Evolutionary conservation across 2,329 filamentous ascomycete genomes (phyloP).

Genomic region (Aspergillus unguis): DNA sequence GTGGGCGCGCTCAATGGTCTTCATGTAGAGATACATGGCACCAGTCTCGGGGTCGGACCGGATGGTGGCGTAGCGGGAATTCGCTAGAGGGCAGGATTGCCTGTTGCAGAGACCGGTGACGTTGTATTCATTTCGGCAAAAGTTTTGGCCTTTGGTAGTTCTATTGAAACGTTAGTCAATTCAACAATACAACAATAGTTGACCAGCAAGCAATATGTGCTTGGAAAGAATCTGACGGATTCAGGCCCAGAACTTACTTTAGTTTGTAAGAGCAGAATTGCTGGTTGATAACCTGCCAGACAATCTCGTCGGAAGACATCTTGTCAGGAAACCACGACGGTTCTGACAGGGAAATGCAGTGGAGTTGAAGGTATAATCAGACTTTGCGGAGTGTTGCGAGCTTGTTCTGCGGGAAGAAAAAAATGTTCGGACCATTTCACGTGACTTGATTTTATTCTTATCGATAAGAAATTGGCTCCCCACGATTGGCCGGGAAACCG

Average conservation of each 20-base stretch:
- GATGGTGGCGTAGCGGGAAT: slow-evolving; percentile 88
- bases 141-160: slow-evolving; percentile 82
- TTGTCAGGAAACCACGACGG: slow-evolving; percentile 12
- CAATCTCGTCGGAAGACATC: slow-evolving; percentile 93
- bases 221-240: slow-evolving; percentile 1
- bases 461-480: neutral
- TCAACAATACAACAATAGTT: neutral
- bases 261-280: slow-evolving; percentile 94
- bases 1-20: slow-evolving; percentile 84
- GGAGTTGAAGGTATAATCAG: slow-evolving; percentile 21
- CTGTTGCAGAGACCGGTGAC: slow-evolving; percentile 78
- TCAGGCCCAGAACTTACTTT: slow-evolving; percentile 57
- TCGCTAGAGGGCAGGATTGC: slow-evolving; percentile 86
- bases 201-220: neutral
- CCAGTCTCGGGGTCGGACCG: slow-evolving; percentile 76
- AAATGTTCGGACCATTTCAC: slow-evolving; percentile 25
- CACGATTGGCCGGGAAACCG: neutral
- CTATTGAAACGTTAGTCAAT: slow-evolving; percentile 39
- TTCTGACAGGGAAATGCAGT: slow-evolving; percentile 13
- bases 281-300: slow-evolving; percentile 96
- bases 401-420: slow-evolving; percentile 28
- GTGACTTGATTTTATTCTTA: slow-evolving; percentile 25
- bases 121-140: slow-evolving; percentile 94
- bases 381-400: slow-evolving; percentile 19
- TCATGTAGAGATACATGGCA: slow-evolving; percentile 92